phyloP scores from a whole-genome alignment of 495 filamentous ascomycete species.

The Lasiosphaeriaceae sp. region DNA sequence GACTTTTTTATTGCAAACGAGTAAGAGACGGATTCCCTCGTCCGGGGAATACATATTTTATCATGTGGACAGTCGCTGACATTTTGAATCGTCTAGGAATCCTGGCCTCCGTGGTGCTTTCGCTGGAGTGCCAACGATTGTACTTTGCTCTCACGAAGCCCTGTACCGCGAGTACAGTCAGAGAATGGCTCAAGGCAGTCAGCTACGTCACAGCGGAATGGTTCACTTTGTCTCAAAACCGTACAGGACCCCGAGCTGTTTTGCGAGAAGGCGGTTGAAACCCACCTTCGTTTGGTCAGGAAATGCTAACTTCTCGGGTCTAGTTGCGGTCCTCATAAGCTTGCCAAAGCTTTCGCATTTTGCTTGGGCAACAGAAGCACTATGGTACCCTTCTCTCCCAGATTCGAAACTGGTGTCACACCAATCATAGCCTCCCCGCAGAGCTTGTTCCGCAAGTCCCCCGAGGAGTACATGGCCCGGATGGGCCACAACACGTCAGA shows the following conservation, averaged over 20 bases:
- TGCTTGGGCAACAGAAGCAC: background rate
- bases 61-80: background rate
- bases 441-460: background rate
- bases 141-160: slow-evolving; percentile 14
- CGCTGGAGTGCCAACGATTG: slow-evolving; percentile 5
- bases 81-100: background rate
- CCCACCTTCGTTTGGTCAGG: too few species aligned
- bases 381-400: background rate
- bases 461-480: background rate
- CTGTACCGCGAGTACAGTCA: slow-evolving; percentile 8
- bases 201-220: background rate
- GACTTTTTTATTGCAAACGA: slow-evolving; percentile 2
- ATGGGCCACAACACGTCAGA: background rate
- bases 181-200: background rate
- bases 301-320: background rate
- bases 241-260: slow-evolving; percentile 2
- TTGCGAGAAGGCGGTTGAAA: background rate
- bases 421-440: background rate
- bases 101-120: background rate
- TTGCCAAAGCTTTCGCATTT: slow-evolving; percentile 12
- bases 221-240: slow-evolving; percentile 14
- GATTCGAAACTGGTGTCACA: background rate
- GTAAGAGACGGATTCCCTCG: background rate
- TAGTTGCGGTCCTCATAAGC: slow-evolving; percentile 13
- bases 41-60: background rate